A percentile compares a stretch with the other conserved stretches of the same genome.
phyloP scores from a whole-genome alignment of 208 protist species.

The Leishmania amazonensis region DNA sequence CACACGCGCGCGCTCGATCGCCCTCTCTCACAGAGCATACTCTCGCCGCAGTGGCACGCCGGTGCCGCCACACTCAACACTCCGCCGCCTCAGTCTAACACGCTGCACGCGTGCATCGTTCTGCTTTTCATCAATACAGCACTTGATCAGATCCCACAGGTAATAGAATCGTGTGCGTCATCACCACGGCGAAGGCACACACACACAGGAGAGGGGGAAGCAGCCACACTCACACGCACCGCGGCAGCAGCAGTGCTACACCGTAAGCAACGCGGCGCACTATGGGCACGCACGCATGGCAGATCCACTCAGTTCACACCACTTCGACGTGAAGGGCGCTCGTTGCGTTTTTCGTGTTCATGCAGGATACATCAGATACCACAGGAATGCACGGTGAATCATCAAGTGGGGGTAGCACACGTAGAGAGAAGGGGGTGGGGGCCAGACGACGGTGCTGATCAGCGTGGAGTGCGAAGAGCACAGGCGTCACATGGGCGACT shows the following conservation, averaged over 20 bases:
- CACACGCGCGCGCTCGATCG: background rate
- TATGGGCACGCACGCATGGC: background rate
- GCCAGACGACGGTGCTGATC: background rate
- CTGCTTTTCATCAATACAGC: slow-evolving; percentile 20
- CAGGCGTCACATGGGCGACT: background rate
- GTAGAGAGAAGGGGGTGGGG: background rate
- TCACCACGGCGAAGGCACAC: slow-evolving; percentile 7
- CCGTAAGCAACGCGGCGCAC: background rate
- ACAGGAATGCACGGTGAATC: slow-evolving; percentile 71
- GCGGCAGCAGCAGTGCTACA: background rate
- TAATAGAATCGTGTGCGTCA: slow-evolving; percentile 42
- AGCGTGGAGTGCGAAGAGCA: background rate
- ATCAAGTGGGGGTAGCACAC: slow-evolving; percentile 7
- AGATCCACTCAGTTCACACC: slow-evolving; percentile 22
- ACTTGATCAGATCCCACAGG: slow-evolving; percentile 47
- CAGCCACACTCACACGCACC: background rate
- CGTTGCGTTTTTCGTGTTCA: slow-evolving; percentile 59
- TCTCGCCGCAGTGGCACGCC: background rate
- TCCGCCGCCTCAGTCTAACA: slow-evolving; percentile 27
- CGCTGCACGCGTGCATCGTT: slow-evolving; percentile 31
- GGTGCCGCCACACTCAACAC: background rate
- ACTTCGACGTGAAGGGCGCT: slow-evolving; percentile 27
- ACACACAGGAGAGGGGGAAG: background rate
- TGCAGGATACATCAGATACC: slow-evolving; percentile 62
- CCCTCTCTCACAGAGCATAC: background rate